These are phyloP conservation scores for Nakaseomyces sp. DNA, from an alignment of 1,139 yeast genomes.

Conservation along the genomic window DNA sequence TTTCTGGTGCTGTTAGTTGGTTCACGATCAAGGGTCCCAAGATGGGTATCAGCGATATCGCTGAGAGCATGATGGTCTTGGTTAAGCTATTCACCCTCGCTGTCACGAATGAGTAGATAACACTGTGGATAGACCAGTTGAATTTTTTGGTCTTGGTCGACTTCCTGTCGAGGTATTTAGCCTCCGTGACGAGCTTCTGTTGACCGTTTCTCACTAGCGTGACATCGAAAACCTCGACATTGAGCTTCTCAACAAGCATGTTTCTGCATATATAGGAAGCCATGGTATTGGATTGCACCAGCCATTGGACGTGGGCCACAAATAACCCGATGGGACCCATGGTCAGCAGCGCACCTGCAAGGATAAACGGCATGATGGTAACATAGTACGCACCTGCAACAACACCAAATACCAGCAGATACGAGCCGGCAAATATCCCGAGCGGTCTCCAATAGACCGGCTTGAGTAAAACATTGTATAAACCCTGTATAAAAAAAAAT, in stretches of 20 bases:
- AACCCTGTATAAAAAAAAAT: conserved; percentile 15
- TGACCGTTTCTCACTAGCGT: conserved; percentile 19
- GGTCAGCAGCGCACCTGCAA: conserved; percentile 17
- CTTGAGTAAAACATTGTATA: conserved; percentile 18
- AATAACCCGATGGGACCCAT: conserved; percentile 27
- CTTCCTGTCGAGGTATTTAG: conserved; percentile 12
- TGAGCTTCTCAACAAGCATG: conserved; percentile 19
- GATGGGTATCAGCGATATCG: conserved; percentile 23
- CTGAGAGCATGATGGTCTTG: conserved; percentile 5
- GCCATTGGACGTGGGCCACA: conserved; percentile 23
- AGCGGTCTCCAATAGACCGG: conserved; percentile 25
- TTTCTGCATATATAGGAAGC: conserved; percentile 20
- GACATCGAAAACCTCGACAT: conserved; percentile 23
- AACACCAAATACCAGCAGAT: conserved; percentile 17
- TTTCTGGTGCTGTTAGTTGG: conserved; percentile 20
- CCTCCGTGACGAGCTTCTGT: conserved; percentile 14
- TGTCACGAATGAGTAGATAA: conserved; percentile 8
- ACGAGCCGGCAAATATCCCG: conserved; percentile 18
- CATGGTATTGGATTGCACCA: conserved; percentile 23
- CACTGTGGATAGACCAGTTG: conserved; percentile 5
- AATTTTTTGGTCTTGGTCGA: conserved; percentile 5
- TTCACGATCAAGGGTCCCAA: conserved; percentile 25
- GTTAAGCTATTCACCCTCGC: conserved; percentile 6
- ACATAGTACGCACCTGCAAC: conserved; percentile 21
- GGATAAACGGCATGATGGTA: conserved; percentile 19